A percentile compares a stretch with the other conserved stretches of the same genome.
phyloP scores from a whole-genome alignment of 441 rosid genomes.

The Aleurites moluccanus region DNA sequence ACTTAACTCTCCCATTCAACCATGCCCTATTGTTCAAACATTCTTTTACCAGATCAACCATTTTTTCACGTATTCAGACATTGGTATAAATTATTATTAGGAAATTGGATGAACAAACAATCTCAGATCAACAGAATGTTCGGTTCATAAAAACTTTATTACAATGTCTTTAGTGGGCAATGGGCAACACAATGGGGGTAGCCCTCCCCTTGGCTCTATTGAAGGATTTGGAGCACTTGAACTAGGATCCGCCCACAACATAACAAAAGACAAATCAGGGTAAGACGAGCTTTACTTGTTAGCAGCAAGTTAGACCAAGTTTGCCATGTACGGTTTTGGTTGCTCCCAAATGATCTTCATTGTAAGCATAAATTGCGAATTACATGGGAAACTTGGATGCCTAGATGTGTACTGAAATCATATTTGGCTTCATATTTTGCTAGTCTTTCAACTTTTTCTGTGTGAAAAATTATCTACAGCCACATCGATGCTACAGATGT shows the following conservation, averaged over 20 bases:
- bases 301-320: slow-evolving; percentile 10
- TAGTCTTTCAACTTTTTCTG: slow-evolving; percentile 14
- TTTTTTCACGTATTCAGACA: background rate
- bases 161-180: too few species aligned
- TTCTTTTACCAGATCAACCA: background rate
- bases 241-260: too few species aligned
- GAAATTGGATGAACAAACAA: background rate
- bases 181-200: too few species aligned
- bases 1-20: background rate
- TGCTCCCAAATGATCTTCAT: too few species aligned
- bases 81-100: background rate
- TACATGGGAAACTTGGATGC: too few species aligned
- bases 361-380: too few species aligned
- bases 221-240: too few species aligned
- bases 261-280: too few species aligned
- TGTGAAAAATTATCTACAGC: background rate
- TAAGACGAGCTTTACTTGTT: background rate
- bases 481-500: slow-evolving; percentile 9
- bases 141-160: background rate
- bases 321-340: too few species aligned
- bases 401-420: background rate
- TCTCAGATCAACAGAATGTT: background rate
- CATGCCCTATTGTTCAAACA: background rate
- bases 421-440: slow-evolving; percentile 15
- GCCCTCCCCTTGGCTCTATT: too few species aligned